Evolutionary conservation across 192 early-diverging fungal genomes (phyloP), one percentile per base, ranked within the genome.

Genomic region (Linnemannia schmuckeri): DNA sequence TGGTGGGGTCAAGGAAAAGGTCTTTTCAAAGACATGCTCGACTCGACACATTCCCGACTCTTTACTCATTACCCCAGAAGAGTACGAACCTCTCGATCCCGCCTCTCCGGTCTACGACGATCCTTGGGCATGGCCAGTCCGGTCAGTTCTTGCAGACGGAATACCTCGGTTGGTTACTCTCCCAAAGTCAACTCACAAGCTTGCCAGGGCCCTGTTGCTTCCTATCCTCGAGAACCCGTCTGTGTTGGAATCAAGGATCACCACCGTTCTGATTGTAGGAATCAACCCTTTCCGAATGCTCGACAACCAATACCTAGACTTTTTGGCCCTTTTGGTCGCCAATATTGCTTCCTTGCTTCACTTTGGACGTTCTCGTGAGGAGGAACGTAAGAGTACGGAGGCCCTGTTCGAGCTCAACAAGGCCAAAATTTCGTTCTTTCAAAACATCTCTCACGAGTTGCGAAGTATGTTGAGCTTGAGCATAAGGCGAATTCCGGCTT

Each of bases 361-460:
- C 40, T 83, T 87, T 68, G 89, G 85, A n/a, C 76, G 72, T 18
- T 81, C 78, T 30, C 80, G 85, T 33, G 89, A 89, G 71, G 85
- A 89, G 9, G 89, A 89, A 30, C 70, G 85, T 33, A 78, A 84
- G 71, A 86, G 82, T 30, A 76, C 75, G 0, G 82, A 87, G 44
- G 79, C 86, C 1, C 57, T 87, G 47, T 82, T 72, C 40, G 89
- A 87, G 76, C 54, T 89, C 38, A 89, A 89, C 69, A 76, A 80
- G 15, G 81, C 84, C 70, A 89, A 89, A 69, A 87, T 89, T n/a
- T 79, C 81, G 4, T 89, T 89, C 55, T 89, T 89, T 72, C 89
- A 89, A 42, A 87, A 87, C 68, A 74, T 89, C 9, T 88, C 84
- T 9, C 90, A 91, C 41, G 90, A 90, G 72, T 70, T 90, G 18